Evolutionary conservation across 2,329 filamentous ascomycete genomes (phyloP).

Genomic region (Pseudocercospora fuligena): DNA sequence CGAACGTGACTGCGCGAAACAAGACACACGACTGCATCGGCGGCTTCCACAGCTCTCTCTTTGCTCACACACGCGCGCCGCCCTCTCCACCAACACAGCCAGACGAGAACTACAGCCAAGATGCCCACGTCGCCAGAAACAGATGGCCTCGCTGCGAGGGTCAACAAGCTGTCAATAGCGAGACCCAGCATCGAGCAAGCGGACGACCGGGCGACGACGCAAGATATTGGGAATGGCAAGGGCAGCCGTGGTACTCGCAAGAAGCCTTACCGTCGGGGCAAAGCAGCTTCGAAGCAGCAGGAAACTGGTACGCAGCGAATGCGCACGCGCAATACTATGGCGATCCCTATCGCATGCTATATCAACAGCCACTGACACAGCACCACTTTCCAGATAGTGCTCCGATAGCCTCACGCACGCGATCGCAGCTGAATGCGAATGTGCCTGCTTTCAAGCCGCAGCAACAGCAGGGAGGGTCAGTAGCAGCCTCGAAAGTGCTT

Average conservation of each 20-base stretch:
- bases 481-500: not conserved
- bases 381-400: conserved; percentile 2
- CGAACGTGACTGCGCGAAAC: conserved; percentile 1
- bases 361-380: not conserved
- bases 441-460: conserved; percentile 1
- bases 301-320: conserved; percentile 5
- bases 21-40: not conserved
- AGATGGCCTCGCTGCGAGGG: not conserved
- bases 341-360: not conserved
- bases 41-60: not conserved
- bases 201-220: not conserved
- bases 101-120: not conserved
- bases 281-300: not conserved
- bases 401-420: not conserved
- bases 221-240: not conserved
- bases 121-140: not conserved
- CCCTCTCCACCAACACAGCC: not conserved
- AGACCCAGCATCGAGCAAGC: not conserved
- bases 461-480: conserved; percentile 4
- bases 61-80: not conserved
- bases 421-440: not conserved
- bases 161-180: conserved; percentile 1
- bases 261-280: not conserved
- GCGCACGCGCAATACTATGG: not conserved
- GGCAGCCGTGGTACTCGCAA: not conserved